Base-by-base conservation (phyloP, 202 grass and related monocot genomes). In the Digitaria exilis region DNA sequence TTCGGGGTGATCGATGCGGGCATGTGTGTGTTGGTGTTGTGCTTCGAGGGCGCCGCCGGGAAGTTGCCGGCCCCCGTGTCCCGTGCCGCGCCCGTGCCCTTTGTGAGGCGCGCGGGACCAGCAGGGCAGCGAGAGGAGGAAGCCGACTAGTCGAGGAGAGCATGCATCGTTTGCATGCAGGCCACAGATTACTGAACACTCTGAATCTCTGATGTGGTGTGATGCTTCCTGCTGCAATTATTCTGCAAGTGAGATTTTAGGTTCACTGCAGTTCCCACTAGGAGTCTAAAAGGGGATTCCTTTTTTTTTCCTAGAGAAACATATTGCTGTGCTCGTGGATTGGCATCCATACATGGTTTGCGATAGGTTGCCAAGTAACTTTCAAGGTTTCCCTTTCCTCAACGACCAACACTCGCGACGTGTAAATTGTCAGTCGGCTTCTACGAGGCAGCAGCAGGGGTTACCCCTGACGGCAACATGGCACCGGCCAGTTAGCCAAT, bases 341-440 rank as follows among this genome's bases (percentile, higher is more conserved):
- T 57, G 69, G 48, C 58, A 50, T 74, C 59, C 68, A 41, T 1
- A 68, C 78, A 31, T 61, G 30, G 25, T 75, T 30, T 42, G 73
- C 24, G 18, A 86, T 73, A 44, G 73, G 88, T 78, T 51, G 22
- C 24, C 29, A 17, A 4, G 87, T 89, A 78, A 69, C 65, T 89
- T 78, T 73, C 80, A 6, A 4, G 4, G 55, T 22, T 71, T 13
- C n/a, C 28, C 55, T 82, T 82, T 82, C 52, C 88, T 52, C 83
- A 73, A 86, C 83, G 48, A 78, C 77, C 55, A 49, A 42, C 78
- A 73, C 37, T 50, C 0, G 55, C 13, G 37, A 16, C 65, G 34
- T 65, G 77, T 52, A 57, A 24, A 65, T 57, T n/a, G 62, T 46
- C 70, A 42, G 24, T 62, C 31, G 17, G 43, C 71, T 69, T 61